phyloP scores from a whole-genome alignment of 2,329 filamentous ascomycete species.

The Neopestalotiopsis sp. region DNA sequence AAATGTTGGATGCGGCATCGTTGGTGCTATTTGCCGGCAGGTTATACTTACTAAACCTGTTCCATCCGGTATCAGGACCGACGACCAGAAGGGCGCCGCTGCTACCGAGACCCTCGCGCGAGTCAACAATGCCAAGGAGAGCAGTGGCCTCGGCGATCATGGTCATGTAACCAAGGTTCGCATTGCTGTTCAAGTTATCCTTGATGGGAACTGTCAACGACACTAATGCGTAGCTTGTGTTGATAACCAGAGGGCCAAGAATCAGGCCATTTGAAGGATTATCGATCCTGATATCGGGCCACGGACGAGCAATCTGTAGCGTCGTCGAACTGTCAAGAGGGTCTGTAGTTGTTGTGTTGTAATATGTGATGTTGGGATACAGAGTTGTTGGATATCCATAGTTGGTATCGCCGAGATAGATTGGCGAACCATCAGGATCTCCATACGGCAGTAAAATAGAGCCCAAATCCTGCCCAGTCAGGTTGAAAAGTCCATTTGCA shows the following conservation, averaged over 20 bases:
- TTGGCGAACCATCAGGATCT: slow-evolving; percentile 59
- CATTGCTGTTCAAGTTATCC: slow-evolving; percentile 63
- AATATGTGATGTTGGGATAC: slow-evolving; percentile 81
- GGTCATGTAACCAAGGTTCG: slow-evolving; percentile 84
- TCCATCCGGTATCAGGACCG: slow-evolving; percentile 69
- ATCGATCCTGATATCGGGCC: slow-evolving; percentile 54
- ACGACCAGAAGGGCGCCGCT: slow-evolving; percentile 75
- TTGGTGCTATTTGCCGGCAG: slow-evolving; percentile 54
- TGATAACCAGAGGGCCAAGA: slow-evolving; percentile 76
- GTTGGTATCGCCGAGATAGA: slow-evolving; percentile 64
- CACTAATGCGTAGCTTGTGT: slow-evolving; percentile 74
- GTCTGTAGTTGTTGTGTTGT: slow-evolving; percentile 47
- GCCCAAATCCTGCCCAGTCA: slow-evolving; percentile 57
- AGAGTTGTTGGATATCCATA: slow-evolving; percentile 74
- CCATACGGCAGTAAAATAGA: slow-evolving; percentile 67
- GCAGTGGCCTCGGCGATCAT: slow-evolving; percentile 72
- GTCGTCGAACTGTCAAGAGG: slow-evolving; percentile 44
- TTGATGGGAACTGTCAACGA: slow-evolving; percentile 83
- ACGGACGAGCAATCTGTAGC: slow-evolving; percentile 52
- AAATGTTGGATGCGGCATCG: slow-evolving; percentile 41
- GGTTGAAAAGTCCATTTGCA: slow-evolving; percentile 58
- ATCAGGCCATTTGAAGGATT: slow-evolving; percentile 63
- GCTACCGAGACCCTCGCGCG: slow-evolving; percentile 71
- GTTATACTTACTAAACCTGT: slow-evolving; percentile 59
- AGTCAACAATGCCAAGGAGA: slow-evolving; percentile 65